Percentiles rank a stretch among this genome's conserved stretches.
Conservation (phyloP, 805 yeast species). For the Cyberlindnera maclurae region DNA sequence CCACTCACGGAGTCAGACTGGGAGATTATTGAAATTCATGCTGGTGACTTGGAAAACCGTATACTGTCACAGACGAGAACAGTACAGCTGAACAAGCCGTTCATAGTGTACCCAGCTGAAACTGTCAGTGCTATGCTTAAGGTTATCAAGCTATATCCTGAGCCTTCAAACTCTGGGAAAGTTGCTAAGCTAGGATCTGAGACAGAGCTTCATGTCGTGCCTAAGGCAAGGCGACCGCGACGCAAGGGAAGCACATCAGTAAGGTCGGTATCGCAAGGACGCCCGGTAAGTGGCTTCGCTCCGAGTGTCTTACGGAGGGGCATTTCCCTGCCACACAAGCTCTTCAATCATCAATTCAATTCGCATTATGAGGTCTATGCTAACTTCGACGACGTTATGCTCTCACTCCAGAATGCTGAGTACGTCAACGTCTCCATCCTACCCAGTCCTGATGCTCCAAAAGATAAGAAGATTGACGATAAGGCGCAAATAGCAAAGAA, state of each 20-base stretch:
- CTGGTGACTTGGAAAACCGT: constrained; percentile 64
- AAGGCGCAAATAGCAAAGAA: constrained; percentile 8
- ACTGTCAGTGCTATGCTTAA: constrained; percentile 51
- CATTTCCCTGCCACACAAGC: constrained; percentile 46
- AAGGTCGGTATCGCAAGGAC: constrained; percentile 20
- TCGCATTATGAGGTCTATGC: constrained; percentile 36
- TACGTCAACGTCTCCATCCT: constrained; percentile 46
- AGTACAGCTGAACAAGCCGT: constrained; percentile 47
- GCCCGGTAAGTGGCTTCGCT: constrained; percentile 16
- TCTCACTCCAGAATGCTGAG: constrained; percentile 29
- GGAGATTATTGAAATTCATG: constrained; percentile 84
- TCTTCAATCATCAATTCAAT: constrained; percentile 23
- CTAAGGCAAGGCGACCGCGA: constrained; percentile 37
- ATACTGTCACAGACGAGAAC: constrained; percentile 77
- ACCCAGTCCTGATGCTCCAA: constrained; percentile 42
- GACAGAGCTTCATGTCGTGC: constrained; percentile 73
- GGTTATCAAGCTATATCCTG: constrained; percentile 41
- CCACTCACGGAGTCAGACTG: constrained; percentile 78
- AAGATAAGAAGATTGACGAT: constrained; percentile 6
- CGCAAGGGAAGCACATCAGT: constrained; percentile 16
- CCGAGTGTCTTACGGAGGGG: constrained; percentile 44
- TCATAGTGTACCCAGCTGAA: constrained; percentile 67
- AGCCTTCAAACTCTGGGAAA: constrained; percentile 18
- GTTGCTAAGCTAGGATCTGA: constrained; percentile 52
- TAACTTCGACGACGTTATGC: constrained; percentile 33